Base-by-base conservation (phyloP, 192 early-diverging fungal genomes). In the Polychytrium aggregatum region DNA sequence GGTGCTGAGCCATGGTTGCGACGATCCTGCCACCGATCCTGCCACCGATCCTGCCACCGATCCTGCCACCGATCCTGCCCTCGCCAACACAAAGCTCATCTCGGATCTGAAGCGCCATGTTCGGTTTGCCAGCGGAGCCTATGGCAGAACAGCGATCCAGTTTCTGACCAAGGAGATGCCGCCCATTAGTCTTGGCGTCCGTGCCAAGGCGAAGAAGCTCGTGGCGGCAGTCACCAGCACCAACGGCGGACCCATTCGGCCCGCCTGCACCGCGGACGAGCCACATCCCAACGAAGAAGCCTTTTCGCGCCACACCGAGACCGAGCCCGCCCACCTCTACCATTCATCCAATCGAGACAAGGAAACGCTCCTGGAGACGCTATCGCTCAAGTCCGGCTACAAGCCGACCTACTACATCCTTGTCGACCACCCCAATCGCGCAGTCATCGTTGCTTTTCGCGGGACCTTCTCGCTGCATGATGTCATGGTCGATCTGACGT, bases 381-480 rank as follows among this genome's bases (percentile, higher is more conserved):
- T 9, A 40, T 21, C 28, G 39, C n/a, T n/a, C n/a, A n/a, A n/a
- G n/a, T n/a, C n/a, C n/a, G n/a, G 44, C 16, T 74, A 74, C 57
- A 54, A 60, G 21, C 71, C 71, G 14, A 63, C 60, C 10, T 78
- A 67, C 53, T 90, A 85, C 58, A 76, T 95, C 34, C 78, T 82
- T 25, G 76, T 87, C 10, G 92, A 95, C 56, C 92, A 92, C 48
- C 63, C 70, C 1, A 71, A 83, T 0, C 60, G 80, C 41, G 60
- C 83, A 10, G 67, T 95, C 1, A 82, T 95, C 0, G 52, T 95
- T 17, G 83, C 87, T 3, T 83, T 88, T 53, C 81, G 92, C 1
- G 92, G 92, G 14, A 95, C 92, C 0, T 66, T 90, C 13, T 86
- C 86, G 0, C 68, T 92, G 31, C 82, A 81, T 0, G 92, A 95